Evolutionary conservation across 2,329 filamentous ascomycete genomes (phyloP), one percentile per base, ranked within the genome.

Genomic region (Fusarium sp.): DNA sequence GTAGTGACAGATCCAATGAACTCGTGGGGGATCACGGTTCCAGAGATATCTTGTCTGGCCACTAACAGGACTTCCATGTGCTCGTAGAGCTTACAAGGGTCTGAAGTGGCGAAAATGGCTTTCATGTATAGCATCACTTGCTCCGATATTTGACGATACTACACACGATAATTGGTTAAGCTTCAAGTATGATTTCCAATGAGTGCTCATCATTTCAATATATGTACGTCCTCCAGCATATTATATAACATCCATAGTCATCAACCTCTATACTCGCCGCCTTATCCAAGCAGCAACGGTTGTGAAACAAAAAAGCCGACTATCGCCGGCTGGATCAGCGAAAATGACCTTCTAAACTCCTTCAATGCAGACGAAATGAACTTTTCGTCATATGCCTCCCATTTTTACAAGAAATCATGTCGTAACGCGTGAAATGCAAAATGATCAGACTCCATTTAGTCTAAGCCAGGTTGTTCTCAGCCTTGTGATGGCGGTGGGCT

Each of bases 401-500:
- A 45, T 21, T 70, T 68, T 42, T 61, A 61, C 63, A 53, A 66
- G 56, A 67, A 65, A 46, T 37, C 67, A 72, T 67, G 34, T 71
- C 69, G 65, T 72, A 41, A 72, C 50, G 61, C 67, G 50, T 64
- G 50, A 70, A 58, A 67, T 58, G 55, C 60, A 69, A 68, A 70
- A 37, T 11, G 16, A 52, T 16, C 42, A 65, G 53, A 37, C n/a
- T 18, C 34, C n/a, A 34, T 18, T 23, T 13, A 34, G 23, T 34
- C 46, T 63, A 76, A 37, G 74, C 74, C 49, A 74, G 57, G 43
- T 67, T 67, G 59, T 71, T 73, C 52, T 77, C 76, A 21, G 64
- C 66, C 77, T 91, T 84, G 68, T 76, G 74, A 63, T 76, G 78
- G 65, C 90, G 87, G 65, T 78, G 79, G 79, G 89, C 86, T 67